phyloP scores from a whole-genome alignment of 345 rosid genomes.

The Eucalyptus shirleyi region DNA sequence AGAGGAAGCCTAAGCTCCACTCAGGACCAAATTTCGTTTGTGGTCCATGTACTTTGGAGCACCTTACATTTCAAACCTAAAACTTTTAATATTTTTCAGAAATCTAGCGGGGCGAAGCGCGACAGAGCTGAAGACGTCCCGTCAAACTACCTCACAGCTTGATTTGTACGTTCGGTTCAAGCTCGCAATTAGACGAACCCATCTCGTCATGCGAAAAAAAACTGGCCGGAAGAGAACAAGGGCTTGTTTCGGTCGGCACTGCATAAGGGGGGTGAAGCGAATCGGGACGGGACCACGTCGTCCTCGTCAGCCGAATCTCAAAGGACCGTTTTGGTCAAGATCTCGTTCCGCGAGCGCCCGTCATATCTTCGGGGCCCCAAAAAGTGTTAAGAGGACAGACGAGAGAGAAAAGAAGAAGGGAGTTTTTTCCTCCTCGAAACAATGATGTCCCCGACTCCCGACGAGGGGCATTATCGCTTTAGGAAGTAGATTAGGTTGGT shows the following conservation, averaged over 20 bases:
- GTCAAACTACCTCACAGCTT: not conserved
- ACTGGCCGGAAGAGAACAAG: not conserved
- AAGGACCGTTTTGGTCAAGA: not conserved
- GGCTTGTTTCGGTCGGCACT: not conserved
- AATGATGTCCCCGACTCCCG: not conserved
- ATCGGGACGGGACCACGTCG: not conserved
- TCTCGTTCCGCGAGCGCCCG: not conserved
- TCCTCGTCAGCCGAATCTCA: not conserved
- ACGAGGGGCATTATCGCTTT: not conserved
- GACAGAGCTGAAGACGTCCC: not conserved
- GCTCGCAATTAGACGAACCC: not conserved
- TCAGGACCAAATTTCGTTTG: not conserved
- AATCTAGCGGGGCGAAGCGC: not conserved
- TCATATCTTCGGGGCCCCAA: not conserved
- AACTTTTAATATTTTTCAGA: not conserved
- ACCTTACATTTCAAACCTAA: not conserved
- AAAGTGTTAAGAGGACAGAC: not conserved
- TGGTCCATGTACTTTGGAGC: not conserved
- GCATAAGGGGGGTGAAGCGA: not conserved
- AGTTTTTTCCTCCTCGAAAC: not conserved
- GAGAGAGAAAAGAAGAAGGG: not conserved
- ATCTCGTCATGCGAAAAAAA: not conserved
- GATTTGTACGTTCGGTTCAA: not conserved
- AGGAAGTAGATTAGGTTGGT: not conserved
- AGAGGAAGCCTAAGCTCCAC: not conserved